Percentiles rank a stretch among this genome's conserved stretches.
Evolutionary conservation across 768 basidiomycete genomes (phyloP).

Genomic region (Leccinellum albellum): DNA sequence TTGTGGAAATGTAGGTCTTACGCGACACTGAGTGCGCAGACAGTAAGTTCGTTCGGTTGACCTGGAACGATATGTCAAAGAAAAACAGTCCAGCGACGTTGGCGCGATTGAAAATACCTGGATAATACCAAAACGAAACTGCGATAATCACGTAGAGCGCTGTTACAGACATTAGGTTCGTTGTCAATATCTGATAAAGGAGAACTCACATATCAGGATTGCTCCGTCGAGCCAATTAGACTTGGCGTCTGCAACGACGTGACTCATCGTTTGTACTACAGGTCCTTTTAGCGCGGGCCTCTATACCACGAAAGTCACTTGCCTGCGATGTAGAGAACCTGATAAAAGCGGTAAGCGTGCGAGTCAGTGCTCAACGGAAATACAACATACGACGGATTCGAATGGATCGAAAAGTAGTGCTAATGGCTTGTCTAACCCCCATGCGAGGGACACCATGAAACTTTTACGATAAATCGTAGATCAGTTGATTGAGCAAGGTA

Average conservation of each 20-base stretch:
- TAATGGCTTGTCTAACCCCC: slow-evolving; percentile 77
- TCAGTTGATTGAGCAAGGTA: not conserved
- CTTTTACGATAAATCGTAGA: slow-evolving; percentile 30
- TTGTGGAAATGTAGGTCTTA: not conserved
- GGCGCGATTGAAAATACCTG: slow-evolving; percentile 21
- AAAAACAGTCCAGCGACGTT: not conserved
- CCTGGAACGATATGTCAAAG: slow-evolving; percentile 15
- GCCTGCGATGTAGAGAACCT: slow-evolving; percentile 39
- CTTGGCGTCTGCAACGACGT: slow-evolving; percentile 76
- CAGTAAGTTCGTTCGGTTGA: slow-evolving; percentile 19
- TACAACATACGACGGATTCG: slow-evolving; percentile 60
- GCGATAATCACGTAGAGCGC: slow-evolving; percentile 70
- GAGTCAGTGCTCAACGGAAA: not conserved
- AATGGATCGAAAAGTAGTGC: slow-evolving; percentile 86
- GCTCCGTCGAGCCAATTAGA: slow-evolving; percentile 83
- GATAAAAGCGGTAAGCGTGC: slow-evolving; percentile 9
- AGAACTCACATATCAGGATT: slow-evolving; percentile 59
- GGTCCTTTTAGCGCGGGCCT: slow-evolving; percentile 10
- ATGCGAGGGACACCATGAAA: slow-evolving; percentile 72
- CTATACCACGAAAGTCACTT: slow-evolving; percentile 33
- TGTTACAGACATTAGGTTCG: slow-evolving; percentile 22
- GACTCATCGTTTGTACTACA: slow-evolving; percentile 77
- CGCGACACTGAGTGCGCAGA: slow-evolving; percentile 10
- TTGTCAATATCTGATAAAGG: not conserved
- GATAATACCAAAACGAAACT: slow-evolving; percentile 64